Evolutionary conservation across 1,284 basidiomycete species (phyloP), one percentile per base, ranked within the genome.

Genomic region (Coniferiporia sulphurascens): DNA sequence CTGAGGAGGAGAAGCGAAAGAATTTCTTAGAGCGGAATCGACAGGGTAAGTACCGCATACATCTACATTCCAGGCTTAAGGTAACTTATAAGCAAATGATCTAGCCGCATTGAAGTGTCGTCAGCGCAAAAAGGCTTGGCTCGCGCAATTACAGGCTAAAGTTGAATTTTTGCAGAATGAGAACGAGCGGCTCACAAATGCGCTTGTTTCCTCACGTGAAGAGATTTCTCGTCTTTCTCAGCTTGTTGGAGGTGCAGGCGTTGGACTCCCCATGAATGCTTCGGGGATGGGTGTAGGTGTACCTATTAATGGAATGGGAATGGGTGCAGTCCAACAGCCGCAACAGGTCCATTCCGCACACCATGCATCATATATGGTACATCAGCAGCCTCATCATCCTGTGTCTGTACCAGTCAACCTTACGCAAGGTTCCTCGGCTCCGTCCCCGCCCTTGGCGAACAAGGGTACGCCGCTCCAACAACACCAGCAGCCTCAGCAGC

Each of bases 41-140:
- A 68, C 95, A 97, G 81, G 94, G 94, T 95, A 63, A 58, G 77
- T 70, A 1, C 27, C 36, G 51, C 35, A 22, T 43, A 17, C 46
- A 2, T 22, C 13, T 36, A 50, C 17, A 27, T 27, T 27, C 17
- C 46, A 17, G 48, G 5, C 54, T 15, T 7, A 12, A 22, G 45
- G 51, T 53, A 21, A 50, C 51, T 49, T 50, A 43, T 48, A 59
- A 13, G 41, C 2, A 13, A 17, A 22, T 53, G n/a, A 48, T 34
- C 52, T 69, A 96, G 96, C 96, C 60, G 96, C 96, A 3, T 85
- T 98, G 69, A 99, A 99, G 76, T 99, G 97, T 74, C 91, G 96
- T 44, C 96, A 99, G 72, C 87, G 96, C 58, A 99, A 99, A 74
- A 99, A 99, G 75, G 94, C 94, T 5, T 99, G 97, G 96, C 83